phyloP scores from a whole-genome alignment of 208 protist genomes.

The Crithidia expoeki region DNA sequence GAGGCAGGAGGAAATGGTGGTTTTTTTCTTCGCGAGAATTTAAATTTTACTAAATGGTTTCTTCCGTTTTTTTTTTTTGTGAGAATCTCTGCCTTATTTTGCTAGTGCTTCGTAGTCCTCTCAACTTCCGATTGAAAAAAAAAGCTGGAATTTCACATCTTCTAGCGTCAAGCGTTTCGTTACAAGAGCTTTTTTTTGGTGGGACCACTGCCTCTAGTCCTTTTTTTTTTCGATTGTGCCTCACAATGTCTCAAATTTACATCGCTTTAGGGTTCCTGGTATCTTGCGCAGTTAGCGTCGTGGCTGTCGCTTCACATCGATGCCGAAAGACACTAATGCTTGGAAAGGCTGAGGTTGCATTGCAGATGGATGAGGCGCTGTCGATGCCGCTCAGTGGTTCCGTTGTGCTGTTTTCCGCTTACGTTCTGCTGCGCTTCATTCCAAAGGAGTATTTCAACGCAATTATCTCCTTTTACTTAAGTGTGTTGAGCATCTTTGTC shows the following conservation, averaged over 20 bases:
- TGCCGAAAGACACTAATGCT: constrained; percentile 47
- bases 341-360: constrained; percentile 32
- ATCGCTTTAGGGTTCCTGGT: constrained; percentile 58
- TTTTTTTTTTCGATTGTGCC: not conserved
- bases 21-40: too few species aligned
- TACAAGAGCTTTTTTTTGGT: not conserved
- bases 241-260: constrained; percentile 50
- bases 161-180: not conserved
- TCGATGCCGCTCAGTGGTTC: constrained; percentile 82
- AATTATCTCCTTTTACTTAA: constrained; percentile 76
- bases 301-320: constrained; percentile 46
- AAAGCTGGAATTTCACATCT: not conserved
- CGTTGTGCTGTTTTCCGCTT: constrained; percentile 75
- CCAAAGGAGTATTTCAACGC: constrained; percentile 78
- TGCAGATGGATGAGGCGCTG: constrained; percentile 64
- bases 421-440: constrained; percentile 80
- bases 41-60: too few species aligned
- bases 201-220: too few species aligned
- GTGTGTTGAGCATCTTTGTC: constrained; percentile 68
- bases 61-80: too few species aligned
- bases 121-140: too few species aligned
- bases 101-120: too few species aligned
- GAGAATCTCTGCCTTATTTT: too few species aligned
- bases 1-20: too few species aligned
- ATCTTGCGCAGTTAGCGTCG: constrained; percentile 46